Conservation (phyloP, 257 asterid genomes). For the Rauvolfia tetraphylla region DNA sequence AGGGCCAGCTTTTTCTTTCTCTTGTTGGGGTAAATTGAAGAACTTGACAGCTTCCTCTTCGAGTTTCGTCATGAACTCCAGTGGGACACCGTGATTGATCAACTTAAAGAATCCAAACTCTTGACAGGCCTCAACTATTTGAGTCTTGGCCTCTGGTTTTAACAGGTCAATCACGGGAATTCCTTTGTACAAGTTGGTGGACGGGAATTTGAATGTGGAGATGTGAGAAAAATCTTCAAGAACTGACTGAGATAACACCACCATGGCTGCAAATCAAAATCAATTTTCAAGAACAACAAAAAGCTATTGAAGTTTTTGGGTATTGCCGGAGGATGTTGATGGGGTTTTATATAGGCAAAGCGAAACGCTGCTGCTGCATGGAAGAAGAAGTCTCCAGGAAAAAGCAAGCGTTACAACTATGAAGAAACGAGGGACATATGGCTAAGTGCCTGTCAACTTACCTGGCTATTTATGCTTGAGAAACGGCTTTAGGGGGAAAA, state of each 20-base stretch:
- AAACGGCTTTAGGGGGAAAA: neutral
- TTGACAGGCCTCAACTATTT: constrained; percentile 25
- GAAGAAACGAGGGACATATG: neutral
- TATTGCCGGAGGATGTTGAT: neutral
- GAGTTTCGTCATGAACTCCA: constrained; percentile 20
- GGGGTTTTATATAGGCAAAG: neutral
- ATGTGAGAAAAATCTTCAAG: neutral
- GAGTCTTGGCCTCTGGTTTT: constrained; percentile 20
- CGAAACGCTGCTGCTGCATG: neutral
- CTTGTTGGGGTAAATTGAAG: constrained; percentile 26
- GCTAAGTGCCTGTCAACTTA: neutral
- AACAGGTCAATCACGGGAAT: constrained; percentile 30
- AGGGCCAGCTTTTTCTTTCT: constrained; percentile 26
- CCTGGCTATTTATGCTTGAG: neutral
- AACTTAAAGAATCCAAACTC: constrained; percentile 35
- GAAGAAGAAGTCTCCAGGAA: neutral
- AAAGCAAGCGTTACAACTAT: neutral
- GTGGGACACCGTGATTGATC: constrained; percentile 29
- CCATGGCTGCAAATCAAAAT: neutral
- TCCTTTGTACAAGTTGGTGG: neutral
- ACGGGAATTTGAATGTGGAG: neutral
- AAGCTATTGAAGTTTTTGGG: neutral
- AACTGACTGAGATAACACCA: constrained; percentile 5
- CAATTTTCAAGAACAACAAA: neutral
- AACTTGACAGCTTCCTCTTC: constrained; percentile 28